These are phyloP conservation scores for Blastomyces parvus DNA, from an alignment of 2,329 filamentous ascomycete genomes.

Conservation along the genomic window DNA sequence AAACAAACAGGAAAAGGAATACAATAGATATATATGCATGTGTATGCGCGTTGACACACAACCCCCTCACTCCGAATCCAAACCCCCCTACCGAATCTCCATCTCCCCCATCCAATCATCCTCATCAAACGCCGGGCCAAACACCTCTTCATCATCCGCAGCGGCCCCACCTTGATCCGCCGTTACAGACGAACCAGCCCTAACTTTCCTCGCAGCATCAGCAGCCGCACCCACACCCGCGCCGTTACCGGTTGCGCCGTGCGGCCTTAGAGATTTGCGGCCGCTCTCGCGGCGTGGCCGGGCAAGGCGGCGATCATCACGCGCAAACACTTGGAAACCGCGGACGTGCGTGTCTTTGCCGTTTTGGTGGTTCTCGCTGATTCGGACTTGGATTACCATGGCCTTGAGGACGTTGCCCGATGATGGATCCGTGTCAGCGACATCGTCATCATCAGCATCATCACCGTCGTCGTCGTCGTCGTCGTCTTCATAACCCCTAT, in stretches of 20 bases:
- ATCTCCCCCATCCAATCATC: conserved; percentile 44
- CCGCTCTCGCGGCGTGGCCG: conserved; percentile 22
- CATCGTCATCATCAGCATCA: conserved; percentile 17
- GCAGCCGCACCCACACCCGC: conserved; percentile 10
- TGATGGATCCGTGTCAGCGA: conserved; percentile 25
- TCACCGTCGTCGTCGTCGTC: conserved; percentile 14
- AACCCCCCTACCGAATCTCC: conserved; percentile 32
- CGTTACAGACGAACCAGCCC: conserved; percentile 11
- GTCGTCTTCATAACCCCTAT: neutral
- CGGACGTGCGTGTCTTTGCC: conserved; percentile 98
- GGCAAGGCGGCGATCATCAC: conserved; percentile 32
- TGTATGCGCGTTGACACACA: neutral
- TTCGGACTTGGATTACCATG: conserved; percentile 80
- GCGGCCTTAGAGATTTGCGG: conserved; percentile 23
- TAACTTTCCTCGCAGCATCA: conserved; percentile 13
- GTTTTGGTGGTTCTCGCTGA: conserved; percentile 96
- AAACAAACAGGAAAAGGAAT: neutral
- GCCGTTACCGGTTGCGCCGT: neutral
- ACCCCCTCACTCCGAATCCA: conserved; percentile 3
- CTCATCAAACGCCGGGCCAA: conserved; percentile 30
- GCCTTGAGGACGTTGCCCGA: conserved; percentile 70
- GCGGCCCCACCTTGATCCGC: conserved; percentile 9
- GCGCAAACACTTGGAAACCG: conserved; percentile 74
- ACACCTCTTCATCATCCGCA: conserved; percentile 16
- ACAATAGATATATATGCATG: neutral